phyloP scores from a whole-genome alignment of 306 rosid species.

The Castanea mollissima region DNA sequence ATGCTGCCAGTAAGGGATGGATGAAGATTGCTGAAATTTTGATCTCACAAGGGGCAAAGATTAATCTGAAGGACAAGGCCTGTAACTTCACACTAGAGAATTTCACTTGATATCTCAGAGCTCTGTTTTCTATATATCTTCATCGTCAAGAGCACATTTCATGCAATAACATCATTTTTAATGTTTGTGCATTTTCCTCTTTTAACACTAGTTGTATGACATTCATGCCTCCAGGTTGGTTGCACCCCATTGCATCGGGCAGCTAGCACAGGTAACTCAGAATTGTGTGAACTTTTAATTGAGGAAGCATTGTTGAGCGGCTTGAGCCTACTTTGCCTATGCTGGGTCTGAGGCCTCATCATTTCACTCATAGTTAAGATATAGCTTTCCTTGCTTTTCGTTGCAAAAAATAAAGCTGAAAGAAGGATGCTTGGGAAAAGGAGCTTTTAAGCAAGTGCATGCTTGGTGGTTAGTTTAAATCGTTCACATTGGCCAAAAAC shows the following conservation, averaged over 20 bases:
- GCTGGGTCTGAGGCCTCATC: too few species aligned
- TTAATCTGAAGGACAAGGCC: slow-evolving; percentile 79
- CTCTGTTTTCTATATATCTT: slow-evolving; percentile 8
- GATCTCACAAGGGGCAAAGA: slow-evolving; percentile 68
- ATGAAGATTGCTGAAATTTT: slow-evolving; percentile 68
- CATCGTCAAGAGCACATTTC: slow-evolving; percentile 1
- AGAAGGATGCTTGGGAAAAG: too few species aligned
- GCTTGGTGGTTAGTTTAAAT: not conserved
- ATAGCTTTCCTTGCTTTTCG: too few species aligned
- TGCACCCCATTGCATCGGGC: slow-evolving; percentile 95
- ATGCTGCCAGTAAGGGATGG: slow-evolving; percentile 93
- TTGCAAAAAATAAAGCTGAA: too few species aligned
- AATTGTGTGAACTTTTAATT: slow-evolving; percentile 75
- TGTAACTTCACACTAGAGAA: slow-evolving; percentile 25
- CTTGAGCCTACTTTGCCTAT: too few species aligned
- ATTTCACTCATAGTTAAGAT: too few species aligned
- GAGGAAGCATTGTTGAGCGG: slow-evolving; percentile 43
- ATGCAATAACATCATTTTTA: not conserved
- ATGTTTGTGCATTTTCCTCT: not conserved
- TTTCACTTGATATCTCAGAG: slow-evolving; percentile 8
- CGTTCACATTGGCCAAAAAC: too few species aligned
- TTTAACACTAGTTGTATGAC: not conserved
- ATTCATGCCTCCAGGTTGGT: slow-evolving; percentile 54
- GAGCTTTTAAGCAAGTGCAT: not conserved
- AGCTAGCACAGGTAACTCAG: slow-evolving; percentile 81